phyloP scores from a whole-genome alignment of 2,329 filamentous ascomycete genomes.

The Fonsecaea erecta region DNA sequence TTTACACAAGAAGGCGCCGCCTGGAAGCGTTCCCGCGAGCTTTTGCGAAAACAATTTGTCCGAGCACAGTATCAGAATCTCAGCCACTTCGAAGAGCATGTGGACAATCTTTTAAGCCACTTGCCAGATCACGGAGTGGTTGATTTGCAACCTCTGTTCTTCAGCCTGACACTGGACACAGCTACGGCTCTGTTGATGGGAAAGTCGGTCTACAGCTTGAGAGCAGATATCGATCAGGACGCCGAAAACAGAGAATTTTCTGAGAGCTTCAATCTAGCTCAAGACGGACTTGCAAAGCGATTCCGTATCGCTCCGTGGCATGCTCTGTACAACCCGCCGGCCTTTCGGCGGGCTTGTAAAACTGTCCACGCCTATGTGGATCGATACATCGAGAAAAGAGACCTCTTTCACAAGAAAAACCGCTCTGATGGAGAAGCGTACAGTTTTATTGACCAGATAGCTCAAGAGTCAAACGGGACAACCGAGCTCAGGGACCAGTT shows the following conservation, averaged over 20 bases:
- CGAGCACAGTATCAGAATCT: conserved; percentile 43
- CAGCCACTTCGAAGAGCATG: conserved; percentile 40
- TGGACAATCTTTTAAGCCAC: conserved; percentile 27
- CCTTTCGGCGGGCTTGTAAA: conserved; percentile 25
- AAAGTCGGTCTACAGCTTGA: conserved; percentile 22
- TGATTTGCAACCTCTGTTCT: conserved; percentile 56
- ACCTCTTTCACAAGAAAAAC: conserved; percentile 13
- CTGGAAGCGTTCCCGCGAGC: conserved; percentile 41
- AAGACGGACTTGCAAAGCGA: conserved; percentile 35
- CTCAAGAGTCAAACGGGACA: conserved; percentile 42
- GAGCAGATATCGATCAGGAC: conserved; percentile 28
- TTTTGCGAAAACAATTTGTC: conserved; percentile 47
- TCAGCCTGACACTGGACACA: conserved; percentile 55
- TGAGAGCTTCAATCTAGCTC: conserved; percentile 37
- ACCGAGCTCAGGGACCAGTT: conserved; percentile 40
- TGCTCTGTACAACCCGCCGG: conserved; percentile 22
- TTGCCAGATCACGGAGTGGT: conserved; percentile 38
- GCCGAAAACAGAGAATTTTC: conserved; percentile 33
- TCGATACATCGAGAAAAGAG: conserved; percentile 22
- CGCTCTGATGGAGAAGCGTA: neutral
- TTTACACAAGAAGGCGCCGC: conserved; percentile 47
- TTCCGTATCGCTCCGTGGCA: conserved; percentile 23
- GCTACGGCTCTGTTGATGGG: conserved; percentile 46
- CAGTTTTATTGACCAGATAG: conserved; percentile 13
- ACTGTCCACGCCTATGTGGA: conserved; percentile 26